Base-by-base conservation (phyloP, 2,329 filamentous ascomycete genomes). In the Arthrobotrys sphaeroides region DNA sequence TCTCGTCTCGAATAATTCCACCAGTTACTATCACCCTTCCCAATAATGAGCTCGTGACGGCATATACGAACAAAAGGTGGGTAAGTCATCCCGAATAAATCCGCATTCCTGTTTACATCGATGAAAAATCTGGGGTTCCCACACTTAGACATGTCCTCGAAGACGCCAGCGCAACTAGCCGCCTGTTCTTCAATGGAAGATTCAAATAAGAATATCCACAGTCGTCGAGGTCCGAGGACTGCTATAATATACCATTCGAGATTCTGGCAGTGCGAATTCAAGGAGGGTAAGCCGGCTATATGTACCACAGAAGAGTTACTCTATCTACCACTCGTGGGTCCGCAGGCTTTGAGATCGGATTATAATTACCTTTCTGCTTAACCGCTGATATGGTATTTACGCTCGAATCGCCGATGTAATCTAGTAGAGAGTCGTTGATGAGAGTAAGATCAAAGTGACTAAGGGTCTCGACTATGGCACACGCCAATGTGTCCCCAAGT, bases 191-290 rank as follows among this genome's bases (percentile, higher is more conserved):
- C 47, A 3, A 33, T 16, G 3, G 47, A 33, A 1, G n/a, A 40
- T 16, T 36, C 24, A 28, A 57, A 59, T 10, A 59, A 2, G 28
- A 45, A 67, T n/a, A 47, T 10, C 64, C 64, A 67, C 2, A 67
- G 16, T 16, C 28, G 26, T 49, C 28, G 51, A 10, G 64, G 64
- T 7, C 64, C 64, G 3, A 67, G 28, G 13, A 24, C 16, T 5
- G 49, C 26, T 7, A 47, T n/a, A 3, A 47, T 22, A 10, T 43
- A 33, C 45, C 45, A 55, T 16, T 66, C 31, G 0, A 9, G 1
- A n/a, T 22, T 40, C 5, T 20, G 3, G 10, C 16, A 12, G n/a
- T 24, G 51, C 18, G 28, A 55, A 18, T 3, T 18, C n/a, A 18
- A 22, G 2, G 4, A 13, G 24, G 51, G 28, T 12, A 5, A 5